Percentiles rank a stretch among this genome's conserved stretches.
Conservation (phyloP, 176 grass and related monocot species). For the Secale cereale region DNA sequence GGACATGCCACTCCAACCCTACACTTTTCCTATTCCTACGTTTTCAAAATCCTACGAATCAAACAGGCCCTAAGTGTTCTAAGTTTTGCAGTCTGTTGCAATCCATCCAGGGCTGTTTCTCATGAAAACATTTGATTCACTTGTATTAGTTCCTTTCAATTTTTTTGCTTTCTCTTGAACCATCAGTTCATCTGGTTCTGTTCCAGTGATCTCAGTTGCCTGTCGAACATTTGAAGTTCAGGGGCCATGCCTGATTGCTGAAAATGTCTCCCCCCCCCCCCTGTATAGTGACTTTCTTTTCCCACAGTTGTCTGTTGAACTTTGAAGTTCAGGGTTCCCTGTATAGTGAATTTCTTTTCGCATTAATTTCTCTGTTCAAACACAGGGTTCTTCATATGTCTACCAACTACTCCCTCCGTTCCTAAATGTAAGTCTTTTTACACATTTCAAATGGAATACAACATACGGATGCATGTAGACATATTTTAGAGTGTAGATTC, state of each 20-base stretch:
- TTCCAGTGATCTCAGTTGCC: not conserved
- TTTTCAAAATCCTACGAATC: no score
- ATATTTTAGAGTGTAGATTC: no score
- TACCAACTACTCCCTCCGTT: no score
- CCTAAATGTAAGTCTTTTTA: no score
- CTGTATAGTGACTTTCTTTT: not conserved
- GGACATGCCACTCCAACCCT: no score
- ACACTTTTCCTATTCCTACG: no score
- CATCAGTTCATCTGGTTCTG: constrained; percentile 12
- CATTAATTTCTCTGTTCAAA: not conserved
- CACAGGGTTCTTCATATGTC: not conserved
- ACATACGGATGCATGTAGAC: no score
- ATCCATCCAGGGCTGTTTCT: not conserved
- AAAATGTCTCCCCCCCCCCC: not conserved
- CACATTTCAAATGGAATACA: no score
- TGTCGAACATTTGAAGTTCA: not conserved
- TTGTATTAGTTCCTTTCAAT: not conserved
- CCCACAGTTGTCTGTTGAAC: not conserved
- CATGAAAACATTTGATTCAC: not conserved
- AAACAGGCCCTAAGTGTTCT: no score
- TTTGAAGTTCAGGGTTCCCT: no score
- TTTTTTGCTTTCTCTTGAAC: not conserved
- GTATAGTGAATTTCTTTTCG: not conserved
- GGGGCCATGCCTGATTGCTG: not conserved
- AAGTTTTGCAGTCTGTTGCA: not conserved